Percentiles rank a stretch among this genome's conserved stretches.
These are phyloP conservation scores for Phialocephala sp. DNA, from an alignment of 2,329 filamentous ascomycete genomes.

Conservation along the genomic window DNA sequence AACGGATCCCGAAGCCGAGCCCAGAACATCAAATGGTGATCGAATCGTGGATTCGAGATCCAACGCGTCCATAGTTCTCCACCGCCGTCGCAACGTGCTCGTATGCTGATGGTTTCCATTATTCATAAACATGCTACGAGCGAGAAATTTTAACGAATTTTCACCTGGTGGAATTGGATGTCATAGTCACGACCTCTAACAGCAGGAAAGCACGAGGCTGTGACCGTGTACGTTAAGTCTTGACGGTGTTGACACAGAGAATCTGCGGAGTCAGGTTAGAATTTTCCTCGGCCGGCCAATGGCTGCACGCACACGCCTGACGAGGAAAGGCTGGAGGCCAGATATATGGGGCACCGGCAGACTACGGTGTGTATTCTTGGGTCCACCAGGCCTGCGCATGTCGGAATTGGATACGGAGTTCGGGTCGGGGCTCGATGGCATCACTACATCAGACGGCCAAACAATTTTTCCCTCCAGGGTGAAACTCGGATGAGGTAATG, in stretches of 20 bases:
- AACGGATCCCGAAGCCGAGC: neutral
- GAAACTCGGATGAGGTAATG: neutral
- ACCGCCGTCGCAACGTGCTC: slow-evolving; percentile 2
- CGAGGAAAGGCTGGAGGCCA: slow-evolving; percentile 13
- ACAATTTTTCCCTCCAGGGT: slow-evolving; percentile 10
- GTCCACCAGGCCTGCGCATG: neutral
- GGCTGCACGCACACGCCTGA: neutral
- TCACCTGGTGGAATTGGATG: slow-evolving; percentile 4
- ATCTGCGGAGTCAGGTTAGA: slow-evolving; percentile 29
- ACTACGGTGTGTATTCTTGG: neutral
- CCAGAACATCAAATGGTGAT: neutral
- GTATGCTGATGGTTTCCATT: slow-evolving; percentile 3
- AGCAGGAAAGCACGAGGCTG: slow-evolving; percentile 32
- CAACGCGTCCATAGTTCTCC: slow-evolving; percentile 6
- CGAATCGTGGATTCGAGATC: neutral
- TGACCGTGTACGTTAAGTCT: slow-evolving; percentile 36
- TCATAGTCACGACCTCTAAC: slow-evolving; percentile 25
- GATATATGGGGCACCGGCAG: slow-evolving; percentile 11
- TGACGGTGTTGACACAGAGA: slow-evolving; percentile 38
- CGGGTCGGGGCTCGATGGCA: slow-evolving; percentile 8
- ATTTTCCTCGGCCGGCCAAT: slow-evolving; percentile 22
- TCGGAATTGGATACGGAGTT: slow-evolving; percentile 13
- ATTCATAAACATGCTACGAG: slow-evolving; percentile 4
- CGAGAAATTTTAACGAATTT: neutral
- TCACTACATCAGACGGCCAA: slow-evolving; percentile 11